Conservation (phyloP, 2,329 filamentous ascomycete genomes). For the Teratosphaeria destructans region DNA sequence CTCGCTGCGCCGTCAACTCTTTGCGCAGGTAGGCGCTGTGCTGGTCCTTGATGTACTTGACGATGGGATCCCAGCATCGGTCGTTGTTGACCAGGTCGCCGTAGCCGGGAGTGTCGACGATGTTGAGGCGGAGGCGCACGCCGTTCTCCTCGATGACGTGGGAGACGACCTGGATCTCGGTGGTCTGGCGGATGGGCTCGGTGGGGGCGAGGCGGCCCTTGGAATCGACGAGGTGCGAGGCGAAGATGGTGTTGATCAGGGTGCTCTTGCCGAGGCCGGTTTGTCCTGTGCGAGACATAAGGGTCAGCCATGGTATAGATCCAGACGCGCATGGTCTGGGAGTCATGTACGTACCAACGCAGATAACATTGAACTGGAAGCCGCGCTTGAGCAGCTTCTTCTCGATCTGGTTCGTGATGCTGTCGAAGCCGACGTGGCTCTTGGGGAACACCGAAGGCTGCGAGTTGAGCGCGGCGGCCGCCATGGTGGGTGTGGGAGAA, state of each 20-base stretch:
- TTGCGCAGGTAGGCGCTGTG: constrained; percentile 98
- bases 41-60: constrained; percentile 99
- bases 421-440: constrained; percentile 99
- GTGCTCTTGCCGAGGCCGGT: constrained; percentile 98
- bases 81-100: constrained; percentile 99
- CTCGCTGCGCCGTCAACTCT: constrained; percentile 96
- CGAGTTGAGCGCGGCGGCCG: constrained; percentile 38
- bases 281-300: constrained; percentile 54
- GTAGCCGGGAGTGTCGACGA: constrained; percentile 96
- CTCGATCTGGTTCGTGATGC: constrained; percentile 99
- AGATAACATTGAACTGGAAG: constrained; percentile 99
- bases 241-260: constrained; percentile 99
- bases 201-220: constrained; percentile 90
- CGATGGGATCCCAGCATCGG: constrained; percentile 99
- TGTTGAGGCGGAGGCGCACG: constrained; percentile 93
- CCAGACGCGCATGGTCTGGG: not conserved
- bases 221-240: constrained; percentile 96
- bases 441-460: constrained; percentile 64
- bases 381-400: constrained; percentile 98
- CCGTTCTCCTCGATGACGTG: constrained; percentile 99
- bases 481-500: constrained; percentile 2
- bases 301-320: not conserved
- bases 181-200: constrained; percentile 88
- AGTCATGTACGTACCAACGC: constrained; percentile 68
- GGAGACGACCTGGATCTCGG: constrained; percentile 94